phyloP scores from a whole-genome alignment of 441 rosid genomes.

The Arabidopsis hybrid region DNA sequence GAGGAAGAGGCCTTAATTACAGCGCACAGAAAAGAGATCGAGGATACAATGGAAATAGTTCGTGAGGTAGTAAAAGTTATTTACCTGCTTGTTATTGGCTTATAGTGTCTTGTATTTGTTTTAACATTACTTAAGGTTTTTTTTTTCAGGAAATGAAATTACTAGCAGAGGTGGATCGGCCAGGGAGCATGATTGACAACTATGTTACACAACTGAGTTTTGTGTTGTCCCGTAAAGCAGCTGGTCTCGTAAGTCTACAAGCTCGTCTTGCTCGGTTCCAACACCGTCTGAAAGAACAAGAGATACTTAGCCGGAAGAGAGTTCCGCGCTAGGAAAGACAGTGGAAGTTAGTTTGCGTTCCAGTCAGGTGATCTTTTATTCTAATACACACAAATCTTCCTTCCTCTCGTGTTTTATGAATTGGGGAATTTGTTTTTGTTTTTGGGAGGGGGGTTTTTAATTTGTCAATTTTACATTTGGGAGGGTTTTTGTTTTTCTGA shows the following conservation, averaged over 20 bases:
- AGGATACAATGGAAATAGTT: slow-evolving; percentile 98
- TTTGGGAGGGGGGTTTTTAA: neutral
- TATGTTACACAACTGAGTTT: slow-evolving; percentile 89
- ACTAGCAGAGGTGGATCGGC: slow-evolving; percentile 94
- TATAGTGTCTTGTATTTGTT: neutral
- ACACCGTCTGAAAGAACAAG: slow-evolving; percentile 94
- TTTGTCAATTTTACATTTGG: slow-evolving; percentile 24
- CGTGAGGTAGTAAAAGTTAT: slow-evolving; percentile 86
- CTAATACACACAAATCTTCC: slow-evolving; percentile 35
- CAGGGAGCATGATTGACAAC: slow-evolving; percentile 97
- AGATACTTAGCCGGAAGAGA: slow-evolving; percentile 92
- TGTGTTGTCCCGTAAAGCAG: slow-evolving; percentile 97
- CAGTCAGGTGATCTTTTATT: slow-evolving; percentile 29
- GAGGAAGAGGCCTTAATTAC: slow-evolving; percentile 96
- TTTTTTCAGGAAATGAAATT: slow-evolving; percentile 90
- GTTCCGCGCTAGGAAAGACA: slow-evolving; percentile 60
- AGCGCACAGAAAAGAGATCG: slow-evolving; percentile 97
- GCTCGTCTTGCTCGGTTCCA: slow-evolving; percentile 98
- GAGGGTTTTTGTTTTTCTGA: neutral
- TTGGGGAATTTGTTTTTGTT: slow-evolving; percentile 27
- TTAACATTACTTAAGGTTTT: neutral
- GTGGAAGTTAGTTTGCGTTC: slow-evolving; percentile 18
- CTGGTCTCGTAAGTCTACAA: slow-evolving; percentile 94
- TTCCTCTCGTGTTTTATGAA: slow-evolving; percentile 34
- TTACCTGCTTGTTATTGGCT: slow-evolving; percentile 1